phyloP scores from a whole-genome alignment of 148 eudicot genomes.

The Oxyria digyna region DNA sequence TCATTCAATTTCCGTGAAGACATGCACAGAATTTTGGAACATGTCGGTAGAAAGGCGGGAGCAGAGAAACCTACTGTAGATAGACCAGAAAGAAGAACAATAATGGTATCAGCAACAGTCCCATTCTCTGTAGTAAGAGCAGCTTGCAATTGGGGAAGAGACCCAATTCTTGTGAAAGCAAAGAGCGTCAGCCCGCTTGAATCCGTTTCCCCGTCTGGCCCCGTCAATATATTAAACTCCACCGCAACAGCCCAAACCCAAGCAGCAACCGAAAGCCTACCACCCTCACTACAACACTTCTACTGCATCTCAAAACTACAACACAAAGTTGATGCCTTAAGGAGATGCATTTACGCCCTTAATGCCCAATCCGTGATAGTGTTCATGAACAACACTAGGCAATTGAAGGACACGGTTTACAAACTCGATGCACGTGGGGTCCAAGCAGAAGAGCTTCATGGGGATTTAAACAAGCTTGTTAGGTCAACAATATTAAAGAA shows the following conservation, averaged over 20 bases:
- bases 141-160: conserved; percentile 69
- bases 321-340: conserved; percentile 73
- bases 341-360: conserved; percentile 79
- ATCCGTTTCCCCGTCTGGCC: conserved; percentile 30
- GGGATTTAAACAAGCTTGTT: conserved; percentile 70
- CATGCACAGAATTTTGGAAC: conserved; percentile 85
- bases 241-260: conserved; percentile 15
- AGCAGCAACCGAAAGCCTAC: conserved; percentile 54
- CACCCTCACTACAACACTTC: conserved; percentile 65
- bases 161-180: conserved; percentile 77
- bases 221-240: background rate
- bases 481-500: conserved; percentile 71
- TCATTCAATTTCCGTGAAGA: conserved; percentile 81
- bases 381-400: conserved; percentile 80
- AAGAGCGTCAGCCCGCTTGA: conserved; percentile 46
- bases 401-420: conserved; percentile 69
- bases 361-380: conserved; percentile 73
- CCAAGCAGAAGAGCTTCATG: conserved; percentile 76
- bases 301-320: conserved; percentile 57
- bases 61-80: conserved; percentile 17
- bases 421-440: conserved; percentile 90
- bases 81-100: conserved; percentile 42
- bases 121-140: conserved; percentile 88
- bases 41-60: conserved; percentile 69
- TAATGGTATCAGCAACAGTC: conserved; percentile 94